Conservation (phyloP, 2,329 filamentous ascomycete genomes). For the Colletotrichum navitas region DNA sequence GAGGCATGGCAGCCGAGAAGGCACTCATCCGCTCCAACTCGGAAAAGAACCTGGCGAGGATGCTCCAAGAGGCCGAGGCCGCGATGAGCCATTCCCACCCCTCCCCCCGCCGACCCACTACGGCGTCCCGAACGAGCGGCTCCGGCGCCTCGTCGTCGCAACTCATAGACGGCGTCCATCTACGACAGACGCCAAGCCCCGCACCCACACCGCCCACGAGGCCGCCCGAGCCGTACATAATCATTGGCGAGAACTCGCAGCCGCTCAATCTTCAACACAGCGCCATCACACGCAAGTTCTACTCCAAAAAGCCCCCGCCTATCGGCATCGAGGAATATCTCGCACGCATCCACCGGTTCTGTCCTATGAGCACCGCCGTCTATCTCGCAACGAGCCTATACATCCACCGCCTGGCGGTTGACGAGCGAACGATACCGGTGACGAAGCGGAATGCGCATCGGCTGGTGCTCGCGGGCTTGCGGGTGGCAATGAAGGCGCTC, state of each 20-base stretch:
- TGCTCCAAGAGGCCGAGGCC: constrained; percentile 57
- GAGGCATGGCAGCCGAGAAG: constrained; percentile 72
- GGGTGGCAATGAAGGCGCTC: constrained; percentile 94
- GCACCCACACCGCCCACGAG: constrained; percentile 48
- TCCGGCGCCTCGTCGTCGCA: constrained; percentile 18
- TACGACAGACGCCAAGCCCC: constrained; percentile 50
- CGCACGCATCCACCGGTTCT: constrained; percentile 87
- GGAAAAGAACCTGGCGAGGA: constrained; percentile 63
- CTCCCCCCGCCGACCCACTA: constrained; percentile 14
- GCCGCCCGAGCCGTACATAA: constrained; percentile 64
- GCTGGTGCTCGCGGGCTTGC: constrained; percentile 83
- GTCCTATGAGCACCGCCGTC: constrained; percentile 92
- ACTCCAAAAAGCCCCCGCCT: constrained; percentile 86
- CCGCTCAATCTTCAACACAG: constrained; percentile 83
- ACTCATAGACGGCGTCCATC: constrained; percentile 39
- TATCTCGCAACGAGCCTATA: constrained; percentile 92
- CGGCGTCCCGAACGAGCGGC: constrained; percentile 43
- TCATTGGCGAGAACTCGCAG: constrained; percentile 77
- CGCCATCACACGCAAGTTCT: constrained; percentile 92
- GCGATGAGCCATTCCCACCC: constrained; percentile 7
- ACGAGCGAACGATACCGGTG: constrained; percentile 82
- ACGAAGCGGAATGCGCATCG: constrained; percentile 89
- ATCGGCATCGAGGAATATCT: constrained; percentile 89
- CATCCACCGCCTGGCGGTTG: constrained; percentile 84
- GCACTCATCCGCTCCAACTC: constrained; percentile 70